Conservation (phyloP, 2,329 filamentous ascomycete genomes). For the Fusarium sp. region DNA sequence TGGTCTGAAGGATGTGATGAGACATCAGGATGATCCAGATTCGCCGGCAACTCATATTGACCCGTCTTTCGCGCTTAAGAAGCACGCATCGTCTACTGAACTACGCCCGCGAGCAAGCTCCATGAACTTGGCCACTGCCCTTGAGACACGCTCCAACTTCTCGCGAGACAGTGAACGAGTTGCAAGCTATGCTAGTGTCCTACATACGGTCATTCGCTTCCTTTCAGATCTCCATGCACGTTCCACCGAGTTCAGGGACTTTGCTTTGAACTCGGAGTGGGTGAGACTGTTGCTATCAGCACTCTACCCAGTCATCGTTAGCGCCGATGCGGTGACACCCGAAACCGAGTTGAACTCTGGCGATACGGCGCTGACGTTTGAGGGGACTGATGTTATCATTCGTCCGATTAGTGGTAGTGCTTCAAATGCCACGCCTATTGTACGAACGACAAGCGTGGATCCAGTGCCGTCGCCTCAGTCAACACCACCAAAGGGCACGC, state of each 20-base stretch:
- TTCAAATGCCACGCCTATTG: slow-evolving; percentile 72
- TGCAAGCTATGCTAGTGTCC: slow-evolving; percentile 65
- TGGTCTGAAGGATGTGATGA: slow-evolving; percentile 77
- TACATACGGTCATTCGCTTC: slow-evolving; percentile 82
- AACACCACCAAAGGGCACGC: slow-evolving; percentile 63
- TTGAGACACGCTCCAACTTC: slow-evolving; percentile 57
- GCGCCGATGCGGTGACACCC: slow-evolving; percentile 82
- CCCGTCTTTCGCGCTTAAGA: slow-evolving; percentile 15
- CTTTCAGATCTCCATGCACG: slow-evolving; percentile 80
- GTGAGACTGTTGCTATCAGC: slow-evolving; percentile 80
- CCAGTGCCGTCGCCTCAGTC: slow-evolving; percentile 60
- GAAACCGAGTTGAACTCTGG: slow-evolving; percentile 88
- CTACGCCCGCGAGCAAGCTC: slow-evolving; percentile 62
- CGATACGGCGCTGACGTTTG: slow-evolving; percentile 83
- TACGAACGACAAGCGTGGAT: slow-evolving; percentile 72
- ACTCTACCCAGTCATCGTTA: slow-evolving; percentile 88
- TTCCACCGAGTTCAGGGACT: slow-evolving; percentile 83
- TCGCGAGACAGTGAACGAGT: slow-evolving; percentile 58
- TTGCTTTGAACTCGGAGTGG: slow-evolving; percentile 82
- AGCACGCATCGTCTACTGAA: slow-evolving; percentile 24
- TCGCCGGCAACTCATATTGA: slow-evolving; percentile 54
- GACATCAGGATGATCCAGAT: slow-evolving; percentile 67
- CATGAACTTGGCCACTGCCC: slow-evolving; percentile 71
- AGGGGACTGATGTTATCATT: slow-evolving; percentile 85
- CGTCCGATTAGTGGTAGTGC: slow-evolving; percentile 69